A percentile compares a stretch with the other conserved stretches of the same genome.
These are phyloP conservation scores for Annona squamosa DNA, from an alignment of 164 flowering plant species.

Conservation along the genomic window DNA sequence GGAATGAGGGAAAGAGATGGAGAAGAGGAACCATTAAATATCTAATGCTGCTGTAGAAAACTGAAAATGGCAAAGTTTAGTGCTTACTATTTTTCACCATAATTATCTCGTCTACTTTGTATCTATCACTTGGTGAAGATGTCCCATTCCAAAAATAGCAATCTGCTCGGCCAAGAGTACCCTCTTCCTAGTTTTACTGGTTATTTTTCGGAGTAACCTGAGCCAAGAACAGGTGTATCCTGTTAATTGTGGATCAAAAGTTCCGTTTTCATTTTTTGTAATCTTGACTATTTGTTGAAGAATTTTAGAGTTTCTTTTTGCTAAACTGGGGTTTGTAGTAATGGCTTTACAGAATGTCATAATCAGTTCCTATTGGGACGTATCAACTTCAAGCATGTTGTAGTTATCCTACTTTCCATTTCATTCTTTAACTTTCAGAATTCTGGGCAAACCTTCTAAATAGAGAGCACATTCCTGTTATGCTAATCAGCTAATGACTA, in stretches of 20 bases:
- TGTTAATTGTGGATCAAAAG: neutral
- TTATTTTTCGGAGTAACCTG: neutral
- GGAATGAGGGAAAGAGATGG: conserved; percentile 42
- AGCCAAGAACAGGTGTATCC: neutral
- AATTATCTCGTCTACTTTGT: neutral
- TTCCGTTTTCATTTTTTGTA: neutral
- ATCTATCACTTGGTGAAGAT: neutral
- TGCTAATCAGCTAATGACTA: no score
- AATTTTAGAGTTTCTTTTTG: neutral
- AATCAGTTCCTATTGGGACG: neutral
- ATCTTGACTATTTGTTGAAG: neutral
- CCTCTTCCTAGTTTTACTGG: neutral
- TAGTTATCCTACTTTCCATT: neutral
- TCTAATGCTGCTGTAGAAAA: neutral
- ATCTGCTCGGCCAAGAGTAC: neutral
- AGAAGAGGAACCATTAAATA: conserved; percentile 53
- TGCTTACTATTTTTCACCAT: conserved; percentile 1
- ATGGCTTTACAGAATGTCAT: neutral
- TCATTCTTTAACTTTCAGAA: neutral
- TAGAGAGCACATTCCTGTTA: no score
- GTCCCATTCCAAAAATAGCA: neutral
- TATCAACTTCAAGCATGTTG: neutral
- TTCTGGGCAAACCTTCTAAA: no score
- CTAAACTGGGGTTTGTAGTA: neutral
- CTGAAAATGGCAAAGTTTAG: neutral